Conservation (phyloP, 2,329 filamentous ascomycete genomes). For the Neopestalotiopsis rosae region DNA sequence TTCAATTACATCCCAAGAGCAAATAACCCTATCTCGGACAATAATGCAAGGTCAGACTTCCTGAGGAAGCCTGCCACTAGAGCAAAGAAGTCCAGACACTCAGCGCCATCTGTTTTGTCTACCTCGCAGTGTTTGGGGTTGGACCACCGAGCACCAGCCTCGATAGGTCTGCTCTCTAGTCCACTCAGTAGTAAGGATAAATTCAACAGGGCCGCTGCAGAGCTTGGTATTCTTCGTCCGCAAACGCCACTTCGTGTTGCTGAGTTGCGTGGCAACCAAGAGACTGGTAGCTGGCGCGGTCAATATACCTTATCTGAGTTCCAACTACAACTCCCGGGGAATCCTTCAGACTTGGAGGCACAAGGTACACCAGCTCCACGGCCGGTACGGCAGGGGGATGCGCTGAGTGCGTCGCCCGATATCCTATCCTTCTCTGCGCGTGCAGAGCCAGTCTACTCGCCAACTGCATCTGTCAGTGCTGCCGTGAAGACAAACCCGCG, state of each 20-base stretch:
- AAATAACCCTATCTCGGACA: background rate
- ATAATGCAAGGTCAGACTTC: background rate
- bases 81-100: conserved; percentile 43
- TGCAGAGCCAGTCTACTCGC: background rate
- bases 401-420: background rate
- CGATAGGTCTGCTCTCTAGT: conserved; percentile 11
- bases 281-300: background rate
- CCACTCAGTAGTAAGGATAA: conserved; percentile 10
- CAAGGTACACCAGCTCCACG: background rate
- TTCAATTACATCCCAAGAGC: conserved; percentile 32
- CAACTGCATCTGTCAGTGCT: conserved; percentile 51
- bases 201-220: conserved; percentile 4
- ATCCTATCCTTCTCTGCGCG: background rate
- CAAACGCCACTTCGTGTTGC: conserved; percentile 7
- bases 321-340: background rate
- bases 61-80: conserved; percentile 10
- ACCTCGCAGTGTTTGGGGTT: background rate
- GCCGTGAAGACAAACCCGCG: conserved; percentile 56
- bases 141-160: conserved; percentile 4
- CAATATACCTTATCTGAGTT: conserved; percentile 2
- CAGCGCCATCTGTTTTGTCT: conserved; percentile 42
- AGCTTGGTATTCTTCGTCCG: background rate
- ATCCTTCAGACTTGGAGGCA: background rate
- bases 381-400: background rate
- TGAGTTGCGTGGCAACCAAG: background rate